A percentile compares a stretch with the other conserved stretches of the same genome.
Evolutionary conservation across 2,329 filamentous ascomycete species (phyloP).

Genomic region (Alternaria burnsii): DNA sequence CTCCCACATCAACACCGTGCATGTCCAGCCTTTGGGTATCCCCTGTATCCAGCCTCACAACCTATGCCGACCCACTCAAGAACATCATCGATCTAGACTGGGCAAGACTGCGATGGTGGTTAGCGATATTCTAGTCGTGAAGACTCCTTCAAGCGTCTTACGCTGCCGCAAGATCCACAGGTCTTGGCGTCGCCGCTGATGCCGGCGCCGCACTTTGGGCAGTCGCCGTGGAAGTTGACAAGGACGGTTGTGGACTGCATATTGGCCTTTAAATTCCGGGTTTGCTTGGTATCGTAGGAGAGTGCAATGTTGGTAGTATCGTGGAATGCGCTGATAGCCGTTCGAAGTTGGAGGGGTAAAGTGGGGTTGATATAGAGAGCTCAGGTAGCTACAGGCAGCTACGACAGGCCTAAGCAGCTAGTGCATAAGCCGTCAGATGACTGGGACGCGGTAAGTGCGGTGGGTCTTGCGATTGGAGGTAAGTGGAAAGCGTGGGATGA

Average conservation of each 20-base stretch:
- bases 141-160: constrained; percentile 11
- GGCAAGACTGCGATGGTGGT: constrained; percentile 29
- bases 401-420: constrained; percentile 31
- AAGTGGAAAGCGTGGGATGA: constrained; percentile 16
- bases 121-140: neutral
- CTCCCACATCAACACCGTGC: neutral
- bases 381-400: constrained; percentile 25
- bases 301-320: neutral
- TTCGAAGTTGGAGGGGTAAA: constrained; percentile 38
- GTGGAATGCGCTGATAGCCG: constrained; percentile 21
- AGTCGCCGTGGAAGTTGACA: constrained; percentile 47
- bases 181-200: constrained; percentile 46
- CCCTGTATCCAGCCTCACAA: neutral
- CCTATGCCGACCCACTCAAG: constrained; percentile 4
- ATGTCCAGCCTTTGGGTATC: neutral
- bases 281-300: neutral
- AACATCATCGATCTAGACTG: constrained; percentile 22
- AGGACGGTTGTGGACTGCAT: constrained; percentile 41
- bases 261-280: constrained; percentile 11
- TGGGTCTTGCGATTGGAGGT: constrained; percentile 33
- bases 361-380: constrained; percentile 48
- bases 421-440: constrained; percentile 45
- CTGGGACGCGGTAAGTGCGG: constrained; percentile 29
- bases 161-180: constrained; percentile 51
- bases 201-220: constrained; percentile 52